A percentile compares a stretch with the other conserved stretches of the same genome.
These are phyloP conservation scores for Didymella segeticola DNA, from an alignment of 2,329 filamentous ascomycete genomes.

Conservation along the genomic window DNA sequence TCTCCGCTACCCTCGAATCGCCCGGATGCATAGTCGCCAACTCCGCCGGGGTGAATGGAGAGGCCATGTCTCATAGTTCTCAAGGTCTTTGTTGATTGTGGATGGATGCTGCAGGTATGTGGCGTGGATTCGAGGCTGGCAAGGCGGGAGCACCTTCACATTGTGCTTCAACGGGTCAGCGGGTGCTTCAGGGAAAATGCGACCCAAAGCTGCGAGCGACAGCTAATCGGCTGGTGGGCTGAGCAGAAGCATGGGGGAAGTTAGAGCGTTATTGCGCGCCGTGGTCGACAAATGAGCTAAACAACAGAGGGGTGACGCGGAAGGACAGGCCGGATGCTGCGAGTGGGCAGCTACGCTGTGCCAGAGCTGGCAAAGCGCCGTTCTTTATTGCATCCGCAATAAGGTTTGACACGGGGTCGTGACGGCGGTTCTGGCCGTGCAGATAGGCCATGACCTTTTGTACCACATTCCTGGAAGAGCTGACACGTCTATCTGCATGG, in stretches of 20 bases:
- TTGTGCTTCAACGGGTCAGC: not conserved
- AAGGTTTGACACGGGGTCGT: not conserved
- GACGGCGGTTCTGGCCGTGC: not conserved
- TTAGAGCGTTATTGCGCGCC: conserved; percentile 9
- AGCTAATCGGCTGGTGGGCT: not conserved
- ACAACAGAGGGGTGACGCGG: conserved; percentile 8
- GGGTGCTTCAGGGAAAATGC: not conserved
- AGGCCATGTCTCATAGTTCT: conserved; percentile 22
- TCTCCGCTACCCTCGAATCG: conserved; percentile 38
- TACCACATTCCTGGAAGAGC: conserved; percentile 1
- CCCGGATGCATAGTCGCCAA: conserved; percentile 36
- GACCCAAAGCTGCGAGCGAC: not conserved
- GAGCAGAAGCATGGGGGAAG: not conserved
- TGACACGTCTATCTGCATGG: conserved; percentile 4
- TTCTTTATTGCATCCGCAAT: conserved; percentile 5
- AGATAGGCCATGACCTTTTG: not conserved
- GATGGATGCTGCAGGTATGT: conserved; percentile 5
- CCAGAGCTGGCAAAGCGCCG: not conserved
- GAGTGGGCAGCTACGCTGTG: conserved; percentile 4
- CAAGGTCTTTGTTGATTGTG: conserved; percentile 1
- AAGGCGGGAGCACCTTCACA: conserved; percentile 12
- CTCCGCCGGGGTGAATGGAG: conserved; percentile 38
- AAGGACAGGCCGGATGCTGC: not conserved
- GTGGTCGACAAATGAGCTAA: conserved; percentile 6
- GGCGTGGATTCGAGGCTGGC: conserved; percentile 17